Conservation (phyloP, 1,284 basidiomycete genomes). For the Sporisorium graminicola region DNA sequence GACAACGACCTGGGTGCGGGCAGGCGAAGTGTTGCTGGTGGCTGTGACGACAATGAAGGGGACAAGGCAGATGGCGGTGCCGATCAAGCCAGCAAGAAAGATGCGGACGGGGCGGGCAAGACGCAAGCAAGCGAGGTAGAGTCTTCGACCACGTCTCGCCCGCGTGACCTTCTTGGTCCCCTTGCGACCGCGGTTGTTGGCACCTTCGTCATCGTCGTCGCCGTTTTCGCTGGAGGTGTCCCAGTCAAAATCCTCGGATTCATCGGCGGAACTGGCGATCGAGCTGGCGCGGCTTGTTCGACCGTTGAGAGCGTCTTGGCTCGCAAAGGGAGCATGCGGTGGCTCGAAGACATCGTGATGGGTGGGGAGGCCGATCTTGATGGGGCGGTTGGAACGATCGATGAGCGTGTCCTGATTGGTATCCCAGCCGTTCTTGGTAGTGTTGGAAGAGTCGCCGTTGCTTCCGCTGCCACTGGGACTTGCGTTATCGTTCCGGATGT, state of each 20-base stretch:
- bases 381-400: constrained; percentile 30
- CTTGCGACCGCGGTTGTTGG: constrained; percentile 19
- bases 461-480: constrained; percentile 40
- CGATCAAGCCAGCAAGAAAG: constrained; percentile 55
- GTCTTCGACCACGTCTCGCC: constrained; percentile 54
- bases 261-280: constrained; percentile 56
- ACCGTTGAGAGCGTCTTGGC: constrained; percentile 18
- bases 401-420: constrained; percentile 43
- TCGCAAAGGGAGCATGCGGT: constrained; percentile 47
- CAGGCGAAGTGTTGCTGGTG: constrained; percentile 35
- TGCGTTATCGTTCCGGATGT: constrained; percentile 11
- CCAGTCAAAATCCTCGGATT: constrained; percentile 67
- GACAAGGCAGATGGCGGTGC: constrained; percentile 57
- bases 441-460: constrained; percentile 29
- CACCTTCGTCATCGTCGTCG: constrained; percentile 46
- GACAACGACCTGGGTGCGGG: constrained; percentile 52
- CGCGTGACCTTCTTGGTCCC: constrained; percentile 41
- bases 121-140: constrained; percentile 59
- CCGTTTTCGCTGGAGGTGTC: constrained; percentile 54
- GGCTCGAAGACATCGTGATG: constrained; percentile 32
- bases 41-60: constrained; percentile 65
- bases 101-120: constrained; percentile 65
- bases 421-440: constrained; percentile 37
- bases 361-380: constrained; percentile 31
- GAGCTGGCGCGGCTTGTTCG: constrained; percentile 39